phyloP scores from a whole-genome alignment of 2,329 filamentous ascomycete species.

The Trichothecium sympodiale region DNA sequence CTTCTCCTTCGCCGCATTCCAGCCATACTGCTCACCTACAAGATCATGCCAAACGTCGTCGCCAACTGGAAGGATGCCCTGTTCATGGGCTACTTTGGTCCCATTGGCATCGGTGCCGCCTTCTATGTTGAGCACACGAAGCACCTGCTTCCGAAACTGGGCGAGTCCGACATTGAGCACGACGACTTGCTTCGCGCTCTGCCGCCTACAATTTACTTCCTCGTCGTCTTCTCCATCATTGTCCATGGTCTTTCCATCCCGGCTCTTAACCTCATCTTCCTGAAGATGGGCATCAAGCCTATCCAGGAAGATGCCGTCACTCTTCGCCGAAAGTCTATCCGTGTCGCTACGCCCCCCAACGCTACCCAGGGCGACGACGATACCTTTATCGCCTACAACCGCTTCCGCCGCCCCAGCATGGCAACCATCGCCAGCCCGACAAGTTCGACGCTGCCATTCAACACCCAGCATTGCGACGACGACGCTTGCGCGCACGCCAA shows the following conservation, averaged over 20 bases:
- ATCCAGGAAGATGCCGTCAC: conserved; percentile 30
- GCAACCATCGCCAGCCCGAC: background rate
- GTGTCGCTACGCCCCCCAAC: conserved; percentile 23
- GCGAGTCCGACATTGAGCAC: conserved; percentile 21
- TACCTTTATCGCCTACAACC: conserved; percentile 35
- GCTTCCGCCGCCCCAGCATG: conserved; percentile 28
- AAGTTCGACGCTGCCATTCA: background rate
- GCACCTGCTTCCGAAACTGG: conserved; percentile 25
- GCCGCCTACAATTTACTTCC: conserved; percentile 27
- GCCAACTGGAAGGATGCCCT: conserved; percentile 46
- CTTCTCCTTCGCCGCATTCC: conserved; percentile 47
- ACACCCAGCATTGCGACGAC: background rate
- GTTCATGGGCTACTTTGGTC: conserved; percentile 60
- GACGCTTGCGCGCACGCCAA: background rate
- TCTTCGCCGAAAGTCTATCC: conserved; percentile 24
- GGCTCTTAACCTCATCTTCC: conserved; percentile 26
- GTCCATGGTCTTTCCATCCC: conserved; percentile 35
- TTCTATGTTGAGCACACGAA: conserved; percentile 50
- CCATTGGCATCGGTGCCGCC: conserved; percentile 57
- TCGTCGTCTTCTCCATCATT: conserved; percentile 18
- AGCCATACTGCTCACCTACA: conserved; percentile 40
- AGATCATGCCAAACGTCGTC: conserved; percentile 39
- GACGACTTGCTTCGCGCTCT: conserved; percentile 24
- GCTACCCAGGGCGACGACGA: conserved; percentile 23
- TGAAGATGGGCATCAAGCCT: conserved; percentile 24